Percentiles rank a stretch among this genome's conserved stretches.
Evolutionary conservation across 805 yeast species (phyloP).

Genomic region (Wickerhamomyces hampshirensis): DNA sequence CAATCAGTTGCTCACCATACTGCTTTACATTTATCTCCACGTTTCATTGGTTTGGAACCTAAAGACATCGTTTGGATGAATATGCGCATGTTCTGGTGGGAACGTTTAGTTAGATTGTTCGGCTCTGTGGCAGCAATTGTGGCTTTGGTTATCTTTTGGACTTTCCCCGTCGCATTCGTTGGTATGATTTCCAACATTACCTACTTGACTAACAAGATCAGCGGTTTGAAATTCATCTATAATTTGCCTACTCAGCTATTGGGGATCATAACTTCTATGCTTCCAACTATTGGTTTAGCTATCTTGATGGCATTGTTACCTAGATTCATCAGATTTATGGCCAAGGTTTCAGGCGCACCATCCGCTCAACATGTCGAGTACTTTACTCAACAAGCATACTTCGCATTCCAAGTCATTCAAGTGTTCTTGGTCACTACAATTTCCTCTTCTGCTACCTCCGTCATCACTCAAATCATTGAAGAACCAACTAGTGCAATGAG

Average conservation of each 20-base stretch:
- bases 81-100: constrained; percentile 80
- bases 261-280: constrained; percentile 63
- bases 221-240: constrained; percentile 51
- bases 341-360: constrained; percentile 52
- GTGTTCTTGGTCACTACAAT: constrained; percentile 67
- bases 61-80: constrained; percentile 64
- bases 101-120: constrained; percentile 49
- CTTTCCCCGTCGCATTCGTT: constrained; percentile 74
- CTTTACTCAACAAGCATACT: constrained; percentile 63
- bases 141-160: constrained; percentile 62
- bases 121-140: constrained; percentile 49
- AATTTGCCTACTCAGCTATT: constrained; percentile 47
- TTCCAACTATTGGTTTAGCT: constrained; percentile 64
- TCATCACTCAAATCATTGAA: constrained; percentile 55
- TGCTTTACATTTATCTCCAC: constrained; percentile 60
- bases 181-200: constrained; percentile 70
- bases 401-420: constrained; percentile 67
- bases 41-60: constrained; percentile 59
- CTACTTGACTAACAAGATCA: constrained; percentile 51
- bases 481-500: constrained; percentile 54
- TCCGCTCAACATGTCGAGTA: constrained; percentile 55
- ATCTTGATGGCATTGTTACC: constrained; percentile 65
- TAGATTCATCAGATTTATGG: constrained; percentile 58
- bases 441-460: constrained; percentile 67
- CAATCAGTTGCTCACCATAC: constrained; percentile 61